Conservation (phyloP, 2,329 filamentous ascomycete genomes). For the Ophiostoma perfectum region DNA sequence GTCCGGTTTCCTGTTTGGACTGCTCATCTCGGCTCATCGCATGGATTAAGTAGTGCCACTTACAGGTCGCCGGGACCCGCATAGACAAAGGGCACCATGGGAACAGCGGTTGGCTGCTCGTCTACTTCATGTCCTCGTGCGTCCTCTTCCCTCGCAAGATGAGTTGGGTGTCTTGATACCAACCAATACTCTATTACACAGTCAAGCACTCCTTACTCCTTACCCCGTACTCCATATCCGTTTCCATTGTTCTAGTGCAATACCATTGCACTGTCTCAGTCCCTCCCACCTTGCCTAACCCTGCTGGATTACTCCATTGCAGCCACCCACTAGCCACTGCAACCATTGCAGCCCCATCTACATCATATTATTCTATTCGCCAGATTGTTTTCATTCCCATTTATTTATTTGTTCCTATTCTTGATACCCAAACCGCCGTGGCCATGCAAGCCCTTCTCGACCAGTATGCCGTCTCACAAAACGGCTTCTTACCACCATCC, state of each 20-base stretch:
- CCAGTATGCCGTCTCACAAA: slow-evolving; percentile 28
- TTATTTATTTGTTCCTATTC: neutral
- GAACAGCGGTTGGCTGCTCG: slow-evolving; percentile 1
- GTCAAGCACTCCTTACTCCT: neutral
- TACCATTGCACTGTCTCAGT: neutral
- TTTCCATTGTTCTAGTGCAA: neutral
- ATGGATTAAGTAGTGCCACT: neutral
- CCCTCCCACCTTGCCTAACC: neutral
- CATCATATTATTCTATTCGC: slow-evolving; percentile 11
- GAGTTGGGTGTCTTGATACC: neutral
- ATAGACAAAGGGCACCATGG: neutral
- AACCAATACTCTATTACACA: neutral
- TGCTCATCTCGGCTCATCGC: neutral
- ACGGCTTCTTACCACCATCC: slow-evolving; percentile 72
- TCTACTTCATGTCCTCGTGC: slow-evolving; percentile 24
- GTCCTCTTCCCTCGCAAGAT: slow-evolving; percentile 9
- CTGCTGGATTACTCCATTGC: neutral
- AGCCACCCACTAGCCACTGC: neutral
- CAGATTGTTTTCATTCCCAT: neutral
- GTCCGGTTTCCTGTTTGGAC: neutral
- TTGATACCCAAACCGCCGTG: neutral
- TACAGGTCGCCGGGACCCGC: neutral
- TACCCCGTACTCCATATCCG: neutral
- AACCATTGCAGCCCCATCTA: neutral
- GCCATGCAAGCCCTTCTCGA: slow-evolving; percentile 15